Conservation (phyloP, 1,284 basidiomycete species). For the Xerocomus minutiporus region DNA sequence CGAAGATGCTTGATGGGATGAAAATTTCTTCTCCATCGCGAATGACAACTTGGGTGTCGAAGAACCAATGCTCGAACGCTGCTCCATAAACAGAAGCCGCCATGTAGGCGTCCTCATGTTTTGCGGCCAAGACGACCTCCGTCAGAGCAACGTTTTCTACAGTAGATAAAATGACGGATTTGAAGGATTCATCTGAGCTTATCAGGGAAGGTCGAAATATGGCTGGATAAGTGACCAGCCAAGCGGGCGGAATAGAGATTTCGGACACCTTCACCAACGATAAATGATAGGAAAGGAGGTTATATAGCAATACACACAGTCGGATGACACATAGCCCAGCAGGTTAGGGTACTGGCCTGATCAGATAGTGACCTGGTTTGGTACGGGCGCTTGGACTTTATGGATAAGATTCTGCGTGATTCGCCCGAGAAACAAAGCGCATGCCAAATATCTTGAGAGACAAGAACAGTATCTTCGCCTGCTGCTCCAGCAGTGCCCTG, state of each 20-base stretch:
- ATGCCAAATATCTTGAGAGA: conserved; percentile 35
- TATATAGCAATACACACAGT: conserved; percentile 18
- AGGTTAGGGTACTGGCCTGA: conserved; percentile 15
- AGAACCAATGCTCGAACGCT: conserved; percentile 25
- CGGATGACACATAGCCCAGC: conserved; percentile 28
- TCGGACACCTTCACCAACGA: conserved; percentile 19
- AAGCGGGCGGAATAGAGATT: conserved; percentile 26
- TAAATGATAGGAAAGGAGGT: conserved; percentile 7
- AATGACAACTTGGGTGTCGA: conserved; percentile 39
- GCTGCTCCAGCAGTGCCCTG: conserved; percentile 1
- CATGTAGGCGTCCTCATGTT: conserved; percentile 42
- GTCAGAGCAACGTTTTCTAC: conserved; percentile 29
- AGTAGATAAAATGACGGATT: conserved; percentile 21
- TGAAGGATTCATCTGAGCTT: conserved; percentile 5
- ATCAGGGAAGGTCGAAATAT: conserved; percentile 27
- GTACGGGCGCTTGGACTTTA: conserved; percentile 25
- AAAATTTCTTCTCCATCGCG: conserved; percentile 45
- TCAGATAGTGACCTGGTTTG: conserved; percentile 5
- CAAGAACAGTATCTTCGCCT: conserved; percentile 21
- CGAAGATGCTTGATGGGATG: conserved; percentile 20
- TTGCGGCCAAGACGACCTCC: conserved; percentile 46
- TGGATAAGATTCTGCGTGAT: conserved; percentile 14
- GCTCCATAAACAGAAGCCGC: conserved; percentile 19
- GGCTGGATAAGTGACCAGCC: conserved; percentile 26
- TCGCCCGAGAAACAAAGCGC: conserved; percentile 20